Evolutionary conservation across 495 filamentous ascomycete species (phyloP), one percentile per base, ranked within the genome.

Genomic region (Podospora conica): DNA sequence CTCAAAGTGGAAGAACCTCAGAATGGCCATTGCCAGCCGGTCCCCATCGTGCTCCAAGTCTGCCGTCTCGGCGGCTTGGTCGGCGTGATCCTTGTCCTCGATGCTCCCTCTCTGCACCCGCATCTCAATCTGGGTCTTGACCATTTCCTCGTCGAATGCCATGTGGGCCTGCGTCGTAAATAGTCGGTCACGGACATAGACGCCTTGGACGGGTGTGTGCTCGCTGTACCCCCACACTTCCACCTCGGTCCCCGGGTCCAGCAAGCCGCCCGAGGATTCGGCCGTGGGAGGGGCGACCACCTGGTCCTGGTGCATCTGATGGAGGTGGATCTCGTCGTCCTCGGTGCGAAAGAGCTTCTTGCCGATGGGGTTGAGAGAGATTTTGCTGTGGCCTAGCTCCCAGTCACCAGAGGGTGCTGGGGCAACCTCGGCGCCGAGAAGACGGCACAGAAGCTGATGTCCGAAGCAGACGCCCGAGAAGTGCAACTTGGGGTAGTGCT

Each of bases 151-250:
- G 4, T 81, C 89, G 71, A 93, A 96, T 70, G 95, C 92, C 10
- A 93, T 90, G 71, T 96, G 92, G 0, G 91, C 92, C 74, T 96
- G 92, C 9, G 96, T 86, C 0, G 90, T 88, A 24, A 96, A 87
- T 65, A 91, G 76, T 21, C 81, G 78, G 22, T 79, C 78, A 29
- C 83, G 81, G 9, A 80, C 68, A 71, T 93, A 94, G 84, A 96
- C 90, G 59, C 89, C 91, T 74, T 96, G 92, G 2, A 79, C 75
- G 2, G 80, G 77, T 0, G 90, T 90, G 27, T 81, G 81, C 3
- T 72, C 69, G 29, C 65, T 70, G 22, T 58, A 53, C 8, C 76
- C 76, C 75, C 76, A 77, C 0, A 74, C 69, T 33, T 75, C 65
- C 23, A 77, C 69, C 23, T 66, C 57, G 1, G 65, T 65, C 63